Evolutionary conservation across 768 basidiomycete species (phyloP), one percentile per base, ranked within the genome.

Genomic region (Boletus rufocinnamomeus): DNA sequence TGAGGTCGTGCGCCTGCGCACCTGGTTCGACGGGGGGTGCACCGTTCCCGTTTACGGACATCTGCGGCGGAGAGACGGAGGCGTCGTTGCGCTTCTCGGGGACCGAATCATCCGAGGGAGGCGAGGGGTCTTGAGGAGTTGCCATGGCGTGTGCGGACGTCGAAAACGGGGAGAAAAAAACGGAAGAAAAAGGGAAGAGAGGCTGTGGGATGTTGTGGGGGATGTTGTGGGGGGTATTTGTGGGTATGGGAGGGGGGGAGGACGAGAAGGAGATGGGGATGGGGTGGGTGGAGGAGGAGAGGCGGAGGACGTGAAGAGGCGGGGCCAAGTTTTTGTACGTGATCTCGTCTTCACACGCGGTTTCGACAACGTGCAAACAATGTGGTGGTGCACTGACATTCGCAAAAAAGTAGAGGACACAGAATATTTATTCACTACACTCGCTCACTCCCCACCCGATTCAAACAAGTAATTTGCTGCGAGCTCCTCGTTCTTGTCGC

Each of bases 391-490:
- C n/a, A n/a, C n/a, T n/a, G 46, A 48, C 37, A 43, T 47, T 44
- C 41, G 47, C 50, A 51, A 19, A 30, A 19, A 43, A 19, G 55
- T 57, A 54, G 47, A 62, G 53, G 50, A 40, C 38, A n/a, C 1
- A 6, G 14, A n/a, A 41, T 11, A 21, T 41, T 43, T 13, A 43
- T 43, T 14, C 16, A 7, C 1, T 38, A 38, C 17, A 7, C 37
- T 28, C 14, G 6, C 35, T 44, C 32, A 63, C 19, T 82, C 86
- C 1, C 85, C 86, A 3, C 66, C 85, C 87, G n/a, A n/a, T n/a
- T 96, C 95, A 62, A 98, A 95, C 66, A 98, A 74, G 66, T 88
- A 96, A 69, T 97, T 97, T 16, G 96, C 97, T 10, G 97, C 95
- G 21, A 95, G 76, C 69, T 98, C 94, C 75, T 98, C 97, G 69